Conservation (phyloP, 169 alveolate species). For the Eimeria praecox region DNA sequence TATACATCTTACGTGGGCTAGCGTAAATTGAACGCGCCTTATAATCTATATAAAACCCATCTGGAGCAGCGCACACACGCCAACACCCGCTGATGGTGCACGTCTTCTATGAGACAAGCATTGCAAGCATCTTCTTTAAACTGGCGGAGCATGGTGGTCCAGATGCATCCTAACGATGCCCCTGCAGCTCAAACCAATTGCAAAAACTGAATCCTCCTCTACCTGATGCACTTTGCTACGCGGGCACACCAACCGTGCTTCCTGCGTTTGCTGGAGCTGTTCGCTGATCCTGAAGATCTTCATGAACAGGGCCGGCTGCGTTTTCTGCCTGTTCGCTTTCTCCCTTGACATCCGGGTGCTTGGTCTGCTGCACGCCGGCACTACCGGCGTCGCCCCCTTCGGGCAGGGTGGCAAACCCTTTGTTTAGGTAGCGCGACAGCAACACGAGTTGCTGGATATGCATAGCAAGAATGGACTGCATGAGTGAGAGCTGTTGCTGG, state of each 20-base stretch:
- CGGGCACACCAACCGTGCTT: conserved; percentile 42
- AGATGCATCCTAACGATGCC: conserved; percentile 57
- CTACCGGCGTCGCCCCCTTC: conserved; percentile 7
- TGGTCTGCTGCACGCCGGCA: conserved; percentile 21
- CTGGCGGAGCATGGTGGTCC: conserved; percentile 49
- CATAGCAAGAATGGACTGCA: conserved; percentile 71
- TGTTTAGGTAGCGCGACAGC: conserved; percentile 70
- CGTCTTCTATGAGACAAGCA: conserved; percentile 8
- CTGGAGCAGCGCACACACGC: background rate
- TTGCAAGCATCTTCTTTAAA: conserved; percentile 21
- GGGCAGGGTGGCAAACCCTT: conserved; percentile 18
- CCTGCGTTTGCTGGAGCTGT: conserved; percentile 8
- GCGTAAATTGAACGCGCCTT: conserved; percentile 13
- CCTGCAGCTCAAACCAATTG: conserved; percentile 74
- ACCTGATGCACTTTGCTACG: conserved; percentile 39
- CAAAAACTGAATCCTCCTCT: background rate
- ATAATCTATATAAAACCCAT: conserved; percentile 19
- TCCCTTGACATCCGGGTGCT: conserved; percentile 9
- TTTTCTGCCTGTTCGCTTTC: conserved; percentile 20
- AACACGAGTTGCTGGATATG: conserved; percentile 74
- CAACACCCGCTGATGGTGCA: conserved; percentile 8
- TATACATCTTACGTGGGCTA: background rate
- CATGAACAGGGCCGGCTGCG: background rate
- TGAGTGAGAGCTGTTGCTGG: conserved; percentile 61
- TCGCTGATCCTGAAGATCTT: conserved; percentile 9